Conservation (phyloP, 2,329 filamentous ascomycete genomes). For the Cadophora malorum region DNA sequence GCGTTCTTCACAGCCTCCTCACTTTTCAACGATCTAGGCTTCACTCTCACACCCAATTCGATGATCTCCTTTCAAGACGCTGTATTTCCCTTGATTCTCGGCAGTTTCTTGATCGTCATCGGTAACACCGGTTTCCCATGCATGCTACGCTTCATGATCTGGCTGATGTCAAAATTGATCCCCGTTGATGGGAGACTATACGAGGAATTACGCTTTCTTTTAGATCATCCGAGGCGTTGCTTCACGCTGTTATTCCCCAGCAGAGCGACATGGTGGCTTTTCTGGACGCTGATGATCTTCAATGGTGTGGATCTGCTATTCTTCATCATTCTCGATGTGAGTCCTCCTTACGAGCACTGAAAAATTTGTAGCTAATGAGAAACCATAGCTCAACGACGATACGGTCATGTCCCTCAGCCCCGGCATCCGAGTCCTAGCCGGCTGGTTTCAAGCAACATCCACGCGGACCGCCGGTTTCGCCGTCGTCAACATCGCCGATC, state of each 20-base stretch:
- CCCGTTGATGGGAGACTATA: constrained; percentile 73
- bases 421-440: constrained; percentile 81
- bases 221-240: constrained; percentile 94
- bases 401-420: constrained; percentile 72
- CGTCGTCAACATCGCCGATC: constrained; percentile 74
- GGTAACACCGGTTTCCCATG: constrained; percentile 96
- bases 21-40: constrained; percentile 92
- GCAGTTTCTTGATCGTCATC: constrained; percentile 88
- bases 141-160: constrained; percentile 93
- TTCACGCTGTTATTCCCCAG: constrained; percentile 94
- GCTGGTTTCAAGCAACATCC: constrained; percentile 86
- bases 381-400: constrained; percentile 68
- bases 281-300: constrained; percentile 80
- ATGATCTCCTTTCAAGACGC: constrained; percentile 89
- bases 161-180: constrained; percentile 73
- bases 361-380: background rate
- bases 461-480: constrained; percentile 92
- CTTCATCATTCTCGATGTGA: constrained; percentile 89
- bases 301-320: constrained; percentile 88
- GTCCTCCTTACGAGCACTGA: constrained; percentile 44
- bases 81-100: constrained; percentile 75
- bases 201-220: constrained; percentile 88
- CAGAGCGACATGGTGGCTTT: constrained; percentile 93
- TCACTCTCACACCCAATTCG: constrained; percentile 89
- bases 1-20: constrained; percentile 87